phyloP scores from a whole-genome alignment of 345 rosid species.

The Syzygium grande region DNA sequence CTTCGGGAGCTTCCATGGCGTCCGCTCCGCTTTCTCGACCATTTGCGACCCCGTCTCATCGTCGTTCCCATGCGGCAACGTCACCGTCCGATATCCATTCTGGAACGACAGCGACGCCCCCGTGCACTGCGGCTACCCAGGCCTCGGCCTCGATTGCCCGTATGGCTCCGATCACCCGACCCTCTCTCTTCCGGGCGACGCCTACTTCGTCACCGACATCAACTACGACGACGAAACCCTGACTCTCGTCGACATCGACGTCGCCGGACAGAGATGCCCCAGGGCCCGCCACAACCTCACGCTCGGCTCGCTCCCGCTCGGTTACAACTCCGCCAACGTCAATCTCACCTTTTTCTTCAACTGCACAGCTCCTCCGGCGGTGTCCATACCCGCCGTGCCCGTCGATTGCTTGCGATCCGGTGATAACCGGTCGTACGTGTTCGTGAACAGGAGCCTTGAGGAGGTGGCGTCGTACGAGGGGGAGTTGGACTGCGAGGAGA shows the following conservation, averaged over 20 bases:
- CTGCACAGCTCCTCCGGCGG: neutral
- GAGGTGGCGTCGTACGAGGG: neutral
- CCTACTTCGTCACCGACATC: neutral
- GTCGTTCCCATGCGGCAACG: neutral
- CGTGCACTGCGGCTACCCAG: neutral
- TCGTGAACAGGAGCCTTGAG: neutral
- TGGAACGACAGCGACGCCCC: neutral
- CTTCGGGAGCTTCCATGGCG: neutral
- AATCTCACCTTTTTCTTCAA: conserved; percentile 8
- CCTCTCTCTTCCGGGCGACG: neutral
- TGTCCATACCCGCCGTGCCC: neutral
- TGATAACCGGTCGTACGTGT: neutral
- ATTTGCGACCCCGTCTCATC: neutral
- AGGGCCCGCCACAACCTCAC: conserved; percentile 13
- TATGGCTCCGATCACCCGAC: fast-evolving
- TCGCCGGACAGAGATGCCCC: neutral
- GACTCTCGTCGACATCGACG: neutral
- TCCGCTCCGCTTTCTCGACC: neutral
- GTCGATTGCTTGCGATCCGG: neutral
- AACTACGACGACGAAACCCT: neutral
- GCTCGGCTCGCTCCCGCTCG: conserved; percentile 1
- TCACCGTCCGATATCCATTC: neutral
- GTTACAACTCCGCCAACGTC: neutral
- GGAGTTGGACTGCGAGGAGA: neutral
- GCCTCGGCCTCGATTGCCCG: neutral